These are phyloP conservation scores for Camellia sinensis DNA, from an alignment of 148 eudicot species.

Conservation along the genomic window DNA sequence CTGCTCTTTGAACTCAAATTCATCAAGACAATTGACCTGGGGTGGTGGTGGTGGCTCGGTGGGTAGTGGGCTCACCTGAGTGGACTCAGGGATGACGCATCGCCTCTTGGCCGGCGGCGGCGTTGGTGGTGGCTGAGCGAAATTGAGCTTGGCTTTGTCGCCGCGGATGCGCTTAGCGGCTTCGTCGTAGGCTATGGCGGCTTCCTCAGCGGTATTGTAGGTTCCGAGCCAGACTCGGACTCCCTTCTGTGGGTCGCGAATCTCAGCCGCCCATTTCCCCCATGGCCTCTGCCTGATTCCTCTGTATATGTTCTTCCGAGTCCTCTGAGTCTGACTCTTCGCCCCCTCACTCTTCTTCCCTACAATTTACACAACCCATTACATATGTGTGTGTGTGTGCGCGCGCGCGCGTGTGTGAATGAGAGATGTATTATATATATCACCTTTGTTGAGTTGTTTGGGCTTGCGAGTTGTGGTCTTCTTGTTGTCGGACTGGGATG, in stretches of 20 bases:
- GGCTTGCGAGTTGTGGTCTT: not conserved
- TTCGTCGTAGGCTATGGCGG: slow-evolving; percentile 6
- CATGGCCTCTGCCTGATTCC: slow-evolving; percentile 15
- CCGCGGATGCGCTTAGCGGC: slow-evolving; percentile 10
- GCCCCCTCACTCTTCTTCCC: not conserved
- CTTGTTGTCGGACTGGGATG: not conserved
- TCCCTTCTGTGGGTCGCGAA: slow-evolving; percentile 15
- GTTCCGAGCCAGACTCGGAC: slow-evolving; percentile 20
- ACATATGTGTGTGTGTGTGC: no score
- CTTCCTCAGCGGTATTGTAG: slow-evolving; percentile 15
- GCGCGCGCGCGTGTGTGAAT: not conserved
- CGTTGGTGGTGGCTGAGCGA: not conserved
- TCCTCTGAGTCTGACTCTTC: not conserved
- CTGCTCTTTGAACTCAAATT: slow-evolving; percentile 3
- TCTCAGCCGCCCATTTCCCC: slow-evolving; percentile 11
- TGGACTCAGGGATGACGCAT: not conserved
- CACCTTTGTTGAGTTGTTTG: slow-evolving; percentile 17
- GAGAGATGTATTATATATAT: not conserved
- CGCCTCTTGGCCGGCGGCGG: not conserved
- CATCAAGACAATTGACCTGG: not conserved
- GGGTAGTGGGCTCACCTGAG: no score
- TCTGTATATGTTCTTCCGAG: slow-evolving; percentile 13
- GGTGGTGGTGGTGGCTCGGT: not conserved
- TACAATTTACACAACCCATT: not conserved
- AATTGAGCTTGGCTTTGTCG: slow-evolving; percentile 14